Evolutionary conservation across 306 rosid genomes (phyloP), one percentile per base, ranked within the genome.

Genomic region (Ormosia semicastrata): DNA sequence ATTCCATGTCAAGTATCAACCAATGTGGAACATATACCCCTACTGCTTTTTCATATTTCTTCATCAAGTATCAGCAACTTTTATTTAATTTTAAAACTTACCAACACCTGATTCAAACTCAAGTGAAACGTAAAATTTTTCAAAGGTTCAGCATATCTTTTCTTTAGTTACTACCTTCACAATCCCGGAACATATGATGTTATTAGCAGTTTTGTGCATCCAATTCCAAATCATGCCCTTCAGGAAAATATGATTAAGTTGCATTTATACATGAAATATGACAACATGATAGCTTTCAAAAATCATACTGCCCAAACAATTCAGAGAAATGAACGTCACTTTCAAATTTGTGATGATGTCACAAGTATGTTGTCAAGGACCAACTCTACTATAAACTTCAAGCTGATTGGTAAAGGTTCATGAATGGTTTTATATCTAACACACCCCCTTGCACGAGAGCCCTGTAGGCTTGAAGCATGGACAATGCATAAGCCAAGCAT

Each of bases 381-480:
- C 66, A 79, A 47, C 50, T 69, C 49, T 43, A 58, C 62, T 59
- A 47, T 58, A 58, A 79, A 33, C 53, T 46, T 46, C 0, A 47
- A 44, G 57, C 6, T 17, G 33, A 58, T 11, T 17, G 32, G 78
- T 46, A 34, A 46, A 70, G 70, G 34, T 2, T 17, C 11, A 39
- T 56, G 29, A 78, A 52, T 67, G 58, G 36, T 13, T 17, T 39
- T 46, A 34, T 70, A 60, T 41, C 52, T 10, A 79, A 46, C 50
- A 68, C n/a, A 18, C 7, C 65, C 53, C 53, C 41, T 37, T 64
- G 52, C 67, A 33, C 17, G 8, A 53, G 33, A 66, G 46, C 17
- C 17, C 52, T 13, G 53, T 53, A 57, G 62, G 33, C 56, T 24
- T 56, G n/a, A 56, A 72, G 68, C 83, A 78, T 50, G 29, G 75